phyloP scores from a whole-genome alignment of 2,329 filamentous ascomycete genomes.

The Ascochyta viciae-villosae region DNA sequence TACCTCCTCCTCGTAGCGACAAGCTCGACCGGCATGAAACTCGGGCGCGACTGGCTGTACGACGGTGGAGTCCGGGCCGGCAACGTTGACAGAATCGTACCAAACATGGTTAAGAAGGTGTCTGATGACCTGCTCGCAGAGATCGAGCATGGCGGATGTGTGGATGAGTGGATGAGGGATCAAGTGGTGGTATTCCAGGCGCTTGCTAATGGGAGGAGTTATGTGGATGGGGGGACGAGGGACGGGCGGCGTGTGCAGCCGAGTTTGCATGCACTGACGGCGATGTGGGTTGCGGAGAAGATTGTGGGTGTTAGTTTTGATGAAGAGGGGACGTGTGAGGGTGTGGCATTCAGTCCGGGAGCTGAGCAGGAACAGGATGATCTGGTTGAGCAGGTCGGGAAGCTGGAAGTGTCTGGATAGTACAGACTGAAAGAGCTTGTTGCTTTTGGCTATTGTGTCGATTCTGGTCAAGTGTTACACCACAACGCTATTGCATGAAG shows the following conservation, averaged over 20 bases:
- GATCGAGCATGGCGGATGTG: slow-evolving; percentile 55
- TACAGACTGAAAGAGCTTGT: neutral
- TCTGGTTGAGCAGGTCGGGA: slow-evolving; percentile 6
- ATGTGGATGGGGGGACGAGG: slow-evolving; percentile 40
- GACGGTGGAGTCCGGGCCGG: slow-evolving; percentile 38
- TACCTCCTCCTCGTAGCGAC: slow-evolving; percentile 65
- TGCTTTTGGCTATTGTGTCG: no score
- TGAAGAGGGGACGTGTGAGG: slow-evolving; percentile 45
- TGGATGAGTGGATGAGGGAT: slow-evolving; percentile 64
- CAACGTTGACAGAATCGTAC: slow-evolving; percentile 35
- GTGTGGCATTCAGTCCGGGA: slow-evolving; percentile 37
- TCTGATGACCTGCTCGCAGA: slow-evolving; percentile 55
- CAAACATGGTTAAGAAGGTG: slow-evolving; percentile 53
- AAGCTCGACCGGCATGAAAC: slow-evolving; percentile 54
- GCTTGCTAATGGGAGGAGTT: slow-evolving; percentile 55
- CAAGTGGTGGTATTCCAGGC: slow-evolving; percentile 67
- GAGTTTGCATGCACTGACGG: slow-evolving; percentile 56
- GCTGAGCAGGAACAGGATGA: neutral
- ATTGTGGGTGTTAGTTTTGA: slow-evolving; percentile 52
- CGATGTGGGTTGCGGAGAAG: slow-evolving; percentile 53
- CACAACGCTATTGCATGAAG: no score
- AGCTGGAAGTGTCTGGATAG: neutral
- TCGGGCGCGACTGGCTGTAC: slow-evolving; percentile 61
- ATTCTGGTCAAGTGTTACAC: no score
- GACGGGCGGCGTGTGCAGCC: slow-evolving; percentile 34